These are phyloP conservation scores for Schizothecium vesticola DNA, from an alignment of 495 filamentous ascomycete genomes.

Conservation along the genomic window DNA sequence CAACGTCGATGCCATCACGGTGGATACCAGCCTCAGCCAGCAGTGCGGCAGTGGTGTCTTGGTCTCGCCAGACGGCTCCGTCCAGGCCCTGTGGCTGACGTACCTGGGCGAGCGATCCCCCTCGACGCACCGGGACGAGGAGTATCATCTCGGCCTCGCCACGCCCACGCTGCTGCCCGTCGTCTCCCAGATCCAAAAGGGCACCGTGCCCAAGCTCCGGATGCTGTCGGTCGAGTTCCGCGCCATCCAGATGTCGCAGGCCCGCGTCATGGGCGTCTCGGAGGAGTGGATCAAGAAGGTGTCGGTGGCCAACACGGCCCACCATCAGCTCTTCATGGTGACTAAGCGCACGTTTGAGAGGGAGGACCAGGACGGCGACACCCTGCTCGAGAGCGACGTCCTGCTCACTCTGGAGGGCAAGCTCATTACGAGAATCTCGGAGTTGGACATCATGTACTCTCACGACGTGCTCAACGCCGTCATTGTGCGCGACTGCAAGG, in stretches of 20 bases:
- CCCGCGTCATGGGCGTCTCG: conserved; percentile 94
- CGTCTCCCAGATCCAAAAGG: conserved; percentile 74
- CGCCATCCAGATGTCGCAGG: conserved; percentile 93
- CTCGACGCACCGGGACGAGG: conserved; percentile 78
- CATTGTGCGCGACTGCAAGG: conserved; percentile 78
- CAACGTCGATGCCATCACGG: conserved; percentile 95
- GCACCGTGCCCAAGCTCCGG: conserved; percentile 68
- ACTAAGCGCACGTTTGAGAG: conserved; percentile 67
- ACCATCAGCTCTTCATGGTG: conserved; percentile 97
- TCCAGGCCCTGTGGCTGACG: conserved; percentile 92
- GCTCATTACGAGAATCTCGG: conserved; percentile 85
- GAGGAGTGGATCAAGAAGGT: conserved; percentile 94
- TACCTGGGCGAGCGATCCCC: conserved; percentile 86
- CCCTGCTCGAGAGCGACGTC: conserved; percentile 84
- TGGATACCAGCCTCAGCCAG: conserved; percentile 82
- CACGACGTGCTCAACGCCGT: conserved; percentile 76
- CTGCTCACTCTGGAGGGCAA: conserved; percentile 87
- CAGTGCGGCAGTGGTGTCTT: conserved; percentile 96
- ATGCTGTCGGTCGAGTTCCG: conserved; percentile 94
- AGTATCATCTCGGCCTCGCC: conserved; percentile 92
- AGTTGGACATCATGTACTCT: conserved; percentile 95
- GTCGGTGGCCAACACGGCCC: conserved; percentile 75
- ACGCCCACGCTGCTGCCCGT: conserved; percentile 85
- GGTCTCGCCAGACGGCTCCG: conserved; percentile 80
- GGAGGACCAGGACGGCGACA: conserved; percentile 56